phyloP scores from a whole-genome alignment of 192 early-diverging fungal genomes.

The Coemansia sp. region DNA sequence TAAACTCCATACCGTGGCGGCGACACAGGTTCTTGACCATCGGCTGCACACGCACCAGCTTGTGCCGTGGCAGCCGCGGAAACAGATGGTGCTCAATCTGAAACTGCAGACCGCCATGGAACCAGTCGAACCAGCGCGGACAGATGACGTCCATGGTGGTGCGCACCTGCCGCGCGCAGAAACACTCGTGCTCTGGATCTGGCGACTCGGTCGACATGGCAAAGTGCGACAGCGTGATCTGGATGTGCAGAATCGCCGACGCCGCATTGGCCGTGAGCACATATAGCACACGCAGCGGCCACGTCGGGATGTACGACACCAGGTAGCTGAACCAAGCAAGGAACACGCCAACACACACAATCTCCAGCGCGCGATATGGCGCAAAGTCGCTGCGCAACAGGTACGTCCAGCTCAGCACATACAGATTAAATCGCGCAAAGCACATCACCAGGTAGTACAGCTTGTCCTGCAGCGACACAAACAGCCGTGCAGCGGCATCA shows the following conservation, averaged over 20 bases:
- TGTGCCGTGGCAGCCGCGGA: slow-evolving; percentile 89
- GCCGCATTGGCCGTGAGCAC: slow-evolving; percentile 76
- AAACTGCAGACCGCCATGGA: slow-evolving; percentile 96
- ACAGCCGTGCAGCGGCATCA: slow-evolving; percentile 70
- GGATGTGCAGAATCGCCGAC: slow-evolving; percentile 86
- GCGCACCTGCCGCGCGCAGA: slow-evolving; percentile 80
- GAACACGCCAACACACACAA: slow-evolving; percentile 70
- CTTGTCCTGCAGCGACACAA: slow-evolving; percentile 82
- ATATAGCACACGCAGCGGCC: slow-evolving; percentile 62
- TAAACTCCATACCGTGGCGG: slow-evolving; percentile 74
- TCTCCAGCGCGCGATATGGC: slow-evolving; percentile 75
- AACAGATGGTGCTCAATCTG: slow-evolving; percentile 96
- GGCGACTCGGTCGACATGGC: slow-evolving; percentile 83
- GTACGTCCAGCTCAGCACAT: slow-evolving; percentile 70
- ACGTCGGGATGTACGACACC: slow-evolving; percentile 68
- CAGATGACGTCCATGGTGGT: slow-evolving; percentile 98
- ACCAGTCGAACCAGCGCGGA: slow-evolving; percentile 91
- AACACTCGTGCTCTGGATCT: slow-evolving; percentile 69
- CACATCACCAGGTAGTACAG: slow-evolving; percentile 82
- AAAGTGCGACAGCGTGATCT: slow-evolving; percentile 96
- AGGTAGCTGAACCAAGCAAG: slow-evolving; percentile 78
- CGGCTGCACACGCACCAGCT: slow-evolving; percentile 70
- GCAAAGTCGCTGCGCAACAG: slow-evolving; percentile 64
- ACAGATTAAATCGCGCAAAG: slow-evolving; percentile 93
- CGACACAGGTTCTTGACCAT: slow-evolving; percentile 73